Percentiles rank a stretch among this genome's conserved stretches.
Evolutionary conservation across 139 green algal species (phyloP).

Genomic region (Auxenochlorella protothecoides): DNA sequence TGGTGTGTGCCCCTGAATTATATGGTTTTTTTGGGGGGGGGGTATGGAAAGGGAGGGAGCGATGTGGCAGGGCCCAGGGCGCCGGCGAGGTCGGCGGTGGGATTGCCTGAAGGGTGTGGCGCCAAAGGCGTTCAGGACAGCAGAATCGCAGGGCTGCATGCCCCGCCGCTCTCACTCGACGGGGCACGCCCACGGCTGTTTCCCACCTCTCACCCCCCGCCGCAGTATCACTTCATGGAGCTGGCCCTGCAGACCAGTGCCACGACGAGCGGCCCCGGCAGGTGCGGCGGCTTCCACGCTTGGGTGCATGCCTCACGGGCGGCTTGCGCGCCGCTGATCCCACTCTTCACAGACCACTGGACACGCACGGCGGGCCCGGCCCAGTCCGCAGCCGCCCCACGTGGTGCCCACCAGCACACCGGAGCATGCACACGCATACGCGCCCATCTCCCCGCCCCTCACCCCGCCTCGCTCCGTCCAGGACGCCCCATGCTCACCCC

Average conservation of each 20-base stretch:
- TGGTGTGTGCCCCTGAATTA: too few species aligned
- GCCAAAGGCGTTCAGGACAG: too few species aligned
- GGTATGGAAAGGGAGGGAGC: background rate
- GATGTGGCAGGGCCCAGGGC: constrained; percentile 60
- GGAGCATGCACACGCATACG: too few species aligned
- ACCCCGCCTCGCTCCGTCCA: background rate
- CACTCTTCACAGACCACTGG: too few species aligned
- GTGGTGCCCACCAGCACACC: too few species aligned
- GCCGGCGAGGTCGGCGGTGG: constrained; percentile 82
- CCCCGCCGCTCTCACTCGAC: background rate
- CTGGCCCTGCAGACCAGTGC: constrained; percentile 49
- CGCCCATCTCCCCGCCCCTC: background rate
- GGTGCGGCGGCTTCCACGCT: constrained; percentile 36
- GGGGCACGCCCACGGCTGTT: background rate
- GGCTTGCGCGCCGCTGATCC: too few species aligned
- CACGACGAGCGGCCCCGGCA: constrained; percentile 3
- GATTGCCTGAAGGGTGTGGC: constrained; percentile 11
- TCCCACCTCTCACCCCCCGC: background rate
- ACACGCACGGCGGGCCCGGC: too few species aligned
- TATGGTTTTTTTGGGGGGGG: too few species aligned
- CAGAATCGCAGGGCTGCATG: background rate
- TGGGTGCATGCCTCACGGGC: background rate
- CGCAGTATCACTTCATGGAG: constrained; percentile 76
- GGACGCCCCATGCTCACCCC: background rate
- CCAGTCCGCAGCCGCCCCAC: too few species aligned